Evolutionary conservation across 164 flowering plant genomes (phyloP).

Genomic region (Vitis vinifera): DNA sequence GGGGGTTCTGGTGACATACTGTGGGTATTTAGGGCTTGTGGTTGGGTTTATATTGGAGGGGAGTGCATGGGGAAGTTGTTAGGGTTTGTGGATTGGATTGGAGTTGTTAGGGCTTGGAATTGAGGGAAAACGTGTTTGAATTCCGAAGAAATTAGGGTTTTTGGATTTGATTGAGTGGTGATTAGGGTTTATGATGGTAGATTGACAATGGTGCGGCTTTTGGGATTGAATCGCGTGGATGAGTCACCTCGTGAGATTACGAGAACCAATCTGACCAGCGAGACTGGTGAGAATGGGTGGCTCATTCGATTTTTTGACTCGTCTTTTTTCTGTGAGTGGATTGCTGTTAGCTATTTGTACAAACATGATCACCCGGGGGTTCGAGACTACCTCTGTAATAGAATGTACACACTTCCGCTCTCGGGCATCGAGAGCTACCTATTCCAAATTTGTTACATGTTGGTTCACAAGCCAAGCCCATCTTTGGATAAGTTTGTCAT

Average conservation of each 20-base stretch:
- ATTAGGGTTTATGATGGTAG: constrained; percentile 38
- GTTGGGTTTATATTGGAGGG: too few relatives aligned
- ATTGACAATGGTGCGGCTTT: constrained; percentile 71
- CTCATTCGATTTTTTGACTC: constrained; percentile 95
- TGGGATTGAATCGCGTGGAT: constrained; percentile 60
- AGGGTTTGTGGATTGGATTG: too few relatives aligned
- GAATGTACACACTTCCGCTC: constrained; percentile 94
- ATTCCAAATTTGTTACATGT: constrained; percentile 93
- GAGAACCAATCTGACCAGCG: constrained; percentile 44
- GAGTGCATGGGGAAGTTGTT: too few relatives aligned
- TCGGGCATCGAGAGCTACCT: constrained; percentile 92
- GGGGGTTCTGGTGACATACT: too few relatives aligned
- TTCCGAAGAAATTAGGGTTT: constrained; percentile 9
- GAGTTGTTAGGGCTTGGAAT: too few relatives aligned
- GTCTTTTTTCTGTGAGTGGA: constrained; percentile 99
- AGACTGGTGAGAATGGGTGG: constrained; percentile 88
- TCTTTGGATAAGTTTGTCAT: constrained; percentile 98
- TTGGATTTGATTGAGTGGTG: constrained; percentile 5
- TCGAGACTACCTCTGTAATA: constrained; percentile 87
- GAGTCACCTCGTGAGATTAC: constrained; percentile 87
- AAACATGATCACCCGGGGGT: constrained; percentile 96
- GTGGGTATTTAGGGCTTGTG: too few relatives aligned
- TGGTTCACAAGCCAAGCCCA: constrained; percentile 96
- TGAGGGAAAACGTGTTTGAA: constrained; percentile 1
- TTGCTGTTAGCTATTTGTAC: constrained; percentile 95